Conservation (phyloP, 306 rosid genomes). For the Trifolium subterraneum region DNA sequence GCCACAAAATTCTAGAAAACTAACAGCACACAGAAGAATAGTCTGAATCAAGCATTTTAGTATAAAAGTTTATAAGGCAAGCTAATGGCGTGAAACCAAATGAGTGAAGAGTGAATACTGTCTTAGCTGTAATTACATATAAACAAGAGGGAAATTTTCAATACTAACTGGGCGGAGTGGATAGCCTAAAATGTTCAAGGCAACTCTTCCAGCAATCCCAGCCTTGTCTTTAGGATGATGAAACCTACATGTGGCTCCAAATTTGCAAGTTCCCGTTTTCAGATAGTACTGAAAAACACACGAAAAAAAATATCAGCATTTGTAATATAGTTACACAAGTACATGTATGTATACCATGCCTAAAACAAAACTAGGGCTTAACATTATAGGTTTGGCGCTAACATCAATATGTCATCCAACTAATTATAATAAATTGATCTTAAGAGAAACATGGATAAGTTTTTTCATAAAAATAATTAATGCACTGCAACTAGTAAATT, state of each 20-base stretch:
- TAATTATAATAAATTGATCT: conserved; percentile 30
- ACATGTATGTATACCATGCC: conserved; percentile 9
- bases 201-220: conserved; percentile 93
- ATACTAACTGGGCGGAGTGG: conserved; percentile 92
- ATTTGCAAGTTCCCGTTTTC: conserved; percentile 98
- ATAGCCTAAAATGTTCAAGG: conserved; percentile 87
- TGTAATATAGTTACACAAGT: conserved; percentile 8
- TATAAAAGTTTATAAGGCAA: conserved; percentile 15
- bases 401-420: conserved; percentile 23
- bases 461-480: background rate
- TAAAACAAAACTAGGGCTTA: conserved; percentile 15
- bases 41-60: conserved; percentile 20
- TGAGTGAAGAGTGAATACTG: conserved; percentile 20
- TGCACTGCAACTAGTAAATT: conserved; percentile 8
- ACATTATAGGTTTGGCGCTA: conserved; percentile 6
- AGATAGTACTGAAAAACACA: conserved; percentile 77
- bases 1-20: conserved; percentile 31
- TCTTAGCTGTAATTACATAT: conserved; percentile 16
- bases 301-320: conserved; percentile 38
- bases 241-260: conserved; percentile 98
- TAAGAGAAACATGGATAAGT: background rate
- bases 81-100: conserved; percentile 28
- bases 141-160: conserved; percentile 39
- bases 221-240: conserved; percentile 98
- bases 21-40: conserved; percentile 11